Percentiles rank a stretch among this genome's conserved stretches.
These are phyloP conservation scores for Cladosporium sp. DNA, from an alignment of 2,329 filamentous ascomycete genomes.

Conservation along the genomic window DNA sequence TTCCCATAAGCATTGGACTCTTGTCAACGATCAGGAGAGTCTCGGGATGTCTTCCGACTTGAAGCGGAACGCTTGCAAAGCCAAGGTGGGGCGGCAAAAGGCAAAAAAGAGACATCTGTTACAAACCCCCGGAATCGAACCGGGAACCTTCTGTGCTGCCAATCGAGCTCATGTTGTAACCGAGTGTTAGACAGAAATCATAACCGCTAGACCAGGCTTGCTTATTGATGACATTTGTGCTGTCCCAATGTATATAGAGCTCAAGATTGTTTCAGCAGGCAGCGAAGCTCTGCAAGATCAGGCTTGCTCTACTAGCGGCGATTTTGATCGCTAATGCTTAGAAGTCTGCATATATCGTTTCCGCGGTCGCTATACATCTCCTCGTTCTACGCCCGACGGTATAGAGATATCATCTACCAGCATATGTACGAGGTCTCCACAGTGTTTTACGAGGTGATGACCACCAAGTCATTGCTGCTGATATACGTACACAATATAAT, in stretches of 20 bases:
- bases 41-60: not conserved
- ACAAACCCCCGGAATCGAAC: conserved; percentile 4
- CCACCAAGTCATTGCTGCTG: too few species aligned
- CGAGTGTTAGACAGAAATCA: conserved; percentile 3
- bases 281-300: too few species aligned
- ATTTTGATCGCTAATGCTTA: too few species aligned
- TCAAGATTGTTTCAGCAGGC: not conserved
- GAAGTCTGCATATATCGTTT: too few species aligned
- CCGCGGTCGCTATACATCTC: too few species aligned
- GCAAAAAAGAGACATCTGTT: not conserved
- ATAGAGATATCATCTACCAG: too few species aligned
- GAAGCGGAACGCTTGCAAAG: not conserved
- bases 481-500: too few species aligned
- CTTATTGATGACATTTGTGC: not conserved
- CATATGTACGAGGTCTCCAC: too few species aligned
- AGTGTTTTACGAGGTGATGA: too few species aligned
- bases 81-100: not conserved
- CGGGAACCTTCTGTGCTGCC: conserved; percentile 1
- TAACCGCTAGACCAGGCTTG: conserved; percentile 1
- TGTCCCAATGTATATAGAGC: not conserved
- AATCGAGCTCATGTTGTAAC: not conserved
- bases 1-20: not conserved
- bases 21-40: not conserved
- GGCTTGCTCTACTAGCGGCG: too few species aligned
- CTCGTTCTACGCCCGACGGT: not conserved